A percentile compares a stretch with the other conserved stretches of the same genome.
These are phyloP conservation scores for Stygiomarasmius scandens DNA, from an alignment of 1,284 basidiomycete genomes.

Conservation along the genomic window DNA sequence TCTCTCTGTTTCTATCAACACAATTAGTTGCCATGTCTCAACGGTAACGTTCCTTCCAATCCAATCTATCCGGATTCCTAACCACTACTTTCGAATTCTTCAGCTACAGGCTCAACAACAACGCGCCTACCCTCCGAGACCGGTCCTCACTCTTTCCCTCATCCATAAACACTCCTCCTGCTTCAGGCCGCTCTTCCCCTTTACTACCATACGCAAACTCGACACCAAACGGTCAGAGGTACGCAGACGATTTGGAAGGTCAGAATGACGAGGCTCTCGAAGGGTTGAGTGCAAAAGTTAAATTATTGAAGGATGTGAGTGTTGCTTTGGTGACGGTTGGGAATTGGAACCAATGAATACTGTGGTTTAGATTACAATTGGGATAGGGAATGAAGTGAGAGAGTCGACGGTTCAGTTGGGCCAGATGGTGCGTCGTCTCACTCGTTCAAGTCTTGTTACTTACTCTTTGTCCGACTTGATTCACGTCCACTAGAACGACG, in stretches of 20 bases:
- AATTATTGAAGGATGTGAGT: constrained; percentile 92
- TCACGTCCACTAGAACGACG: constrained; percentile 75
- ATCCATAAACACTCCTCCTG: constrained; percentile 59
- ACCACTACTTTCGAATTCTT: constrained; percentile 2
- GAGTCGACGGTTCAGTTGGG: constrained; percentile 89
- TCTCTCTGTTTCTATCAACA: constrained; percentile 3
- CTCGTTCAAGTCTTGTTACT: neutral
- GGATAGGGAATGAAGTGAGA: constrained; percentile 95
- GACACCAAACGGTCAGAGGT: constrained; percentile 54
- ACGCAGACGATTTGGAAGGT: constrained; percentile 90
- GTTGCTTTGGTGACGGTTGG: constrained; percentile 21
- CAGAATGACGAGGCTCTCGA: constrained; percentile 95
- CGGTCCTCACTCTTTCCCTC: constrained; percentile 58
- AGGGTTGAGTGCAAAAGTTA: constrained; percentile 91
- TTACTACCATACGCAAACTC: constrained; percentile 28
- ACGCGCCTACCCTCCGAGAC: constrained; percentile 55
- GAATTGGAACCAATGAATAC: no score
- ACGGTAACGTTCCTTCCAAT: constrained; percentile 39
- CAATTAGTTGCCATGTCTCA: constrained; percentile 49
- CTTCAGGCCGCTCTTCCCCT: constrained; percentile 77
- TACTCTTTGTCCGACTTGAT: neutral
- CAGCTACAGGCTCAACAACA: constrained; percentile 35
- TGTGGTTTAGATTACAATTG: constrained; percentile 95
- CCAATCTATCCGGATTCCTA: neutral
- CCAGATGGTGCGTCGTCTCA: constrained; percentile 89